Percentiles rank a stretch among this genome's conserved stretches.
phyloP scores from a whole-genome alignment of 768 basidiomycete genomes.

The Coprinellus aureogranulatus region DNA sequence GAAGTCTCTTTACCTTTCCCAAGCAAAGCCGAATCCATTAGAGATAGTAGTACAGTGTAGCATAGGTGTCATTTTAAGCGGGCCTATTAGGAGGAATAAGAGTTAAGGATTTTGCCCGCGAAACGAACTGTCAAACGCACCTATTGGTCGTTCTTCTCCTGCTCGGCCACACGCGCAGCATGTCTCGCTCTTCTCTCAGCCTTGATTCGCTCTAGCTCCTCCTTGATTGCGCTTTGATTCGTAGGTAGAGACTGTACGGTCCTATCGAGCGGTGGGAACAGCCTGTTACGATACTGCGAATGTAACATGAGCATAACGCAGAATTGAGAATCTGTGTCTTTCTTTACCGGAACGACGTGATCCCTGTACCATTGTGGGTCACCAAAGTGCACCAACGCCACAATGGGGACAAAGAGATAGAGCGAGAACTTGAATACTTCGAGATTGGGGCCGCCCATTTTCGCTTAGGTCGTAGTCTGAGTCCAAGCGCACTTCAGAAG shows the following conservation, averaged over 20 bases:
- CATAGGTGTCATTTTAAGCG: neutral
- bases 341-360: conserved; percentile 69
- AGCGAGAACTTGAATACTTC: conserved; percentile 89
- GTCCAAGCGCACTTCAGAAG: too few relatives aligned
- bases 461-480: too few relatives aligned
- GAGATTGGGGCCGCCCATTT: conserved; percentile 80
- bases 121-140: conserved; percentile 13
- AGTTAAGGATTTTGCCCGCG: too few relatives aligned
- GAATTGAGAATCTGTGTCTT: neutral
- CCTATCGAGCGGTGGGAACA: conserved; percentile 65
- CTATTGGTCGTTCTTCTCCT: conserved; percentile 18
- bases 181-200: conserved; percentile 53
- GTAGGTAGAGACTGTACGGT: conserved; percentile 59
- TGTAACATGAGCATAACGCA: neutral
- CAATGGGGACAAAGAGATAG: conserved; percentile 82
- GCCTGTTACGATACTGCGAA: conserved; percentile 66
- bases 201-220: conserved; percentile 71
- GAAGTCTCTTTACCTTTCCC: conserved; percentile 30
- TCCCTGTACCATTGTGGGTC: conserved; percentile 84
- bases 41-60: neutral
- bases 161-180: conserved; percentile 39
- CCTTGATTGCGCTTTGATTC: conserved; percentile 61
- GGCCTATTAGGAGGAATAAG: too few relatives aligned
- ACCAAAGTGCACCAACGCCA: conserved; percentile 79
- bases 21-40: conserved; percentile 7